Evolutionary conservation across 352 stramenopile species (phyloP).

Genomic region (Phytopythium mirpurense): DNA sequence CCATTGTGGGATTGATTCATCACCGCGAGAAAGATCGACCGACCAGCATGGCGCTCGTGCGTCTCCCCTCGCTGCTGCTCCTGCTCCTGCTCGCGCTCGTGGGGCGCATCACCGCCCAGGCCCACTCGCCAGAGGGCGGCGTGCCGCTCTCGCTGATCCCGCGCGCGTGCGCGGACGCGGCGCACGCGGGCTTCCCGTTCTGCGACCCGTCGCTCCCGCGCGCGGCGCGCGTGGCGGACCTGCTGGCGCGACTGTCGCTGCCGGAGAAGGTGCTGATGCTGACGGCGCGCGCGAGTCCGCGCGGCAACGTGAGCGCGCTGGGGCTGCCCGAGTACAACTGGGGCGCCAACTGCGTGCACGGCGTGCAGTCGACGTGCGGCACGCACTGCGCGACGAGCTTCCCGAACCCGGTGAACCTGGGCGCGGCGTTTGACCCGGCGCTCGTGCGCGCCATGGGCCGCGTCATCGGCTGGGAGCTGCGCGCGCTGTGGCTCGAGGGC

Average conservation of each 20-base stretch:
- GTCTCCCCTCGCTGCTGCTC: neutral
- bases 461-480: constrained; percentile 84
- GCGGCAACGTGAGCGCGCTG: constrained; percentile 72
- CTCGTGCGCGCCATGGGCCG: constrained; percentile 78
- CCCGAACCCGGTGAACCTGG: constrained; percentile 87
- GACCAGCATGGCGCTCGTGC: no score
- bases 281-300: constrained; percentile 59
- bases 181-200: constrained; percentile 48
- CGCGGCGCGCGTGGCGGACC: constrained; percentile 61
- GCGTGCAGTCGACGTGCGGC: constrained; percentile 81
- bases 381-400: constrained; percentile 86
- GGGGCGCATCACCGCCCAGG: neutral
- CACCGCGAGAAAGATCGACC: no score
- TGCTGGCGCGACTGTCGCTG: constrained; percentile 66
- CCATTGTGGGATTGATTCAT: no score
- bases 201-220: constrained; percentile 69
- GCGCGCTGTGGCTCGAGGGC: constrained; percentile 72
- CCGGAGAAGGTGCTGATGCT: constrained; percentile 68
- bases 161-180: constrained; percentile 35
- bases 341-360: constrained; percentile 93
- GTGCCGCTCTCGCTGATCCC: constrained; percentile 26
- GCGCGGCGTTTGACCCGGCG: constrained; percentile 82
- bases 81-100: neutral
- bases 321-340: constrained; percentile 90
- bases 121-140: no score